phyloP scores from a whole-genome alignment of 805 yeast genomes.

The Pichia scutulata region DNA sequence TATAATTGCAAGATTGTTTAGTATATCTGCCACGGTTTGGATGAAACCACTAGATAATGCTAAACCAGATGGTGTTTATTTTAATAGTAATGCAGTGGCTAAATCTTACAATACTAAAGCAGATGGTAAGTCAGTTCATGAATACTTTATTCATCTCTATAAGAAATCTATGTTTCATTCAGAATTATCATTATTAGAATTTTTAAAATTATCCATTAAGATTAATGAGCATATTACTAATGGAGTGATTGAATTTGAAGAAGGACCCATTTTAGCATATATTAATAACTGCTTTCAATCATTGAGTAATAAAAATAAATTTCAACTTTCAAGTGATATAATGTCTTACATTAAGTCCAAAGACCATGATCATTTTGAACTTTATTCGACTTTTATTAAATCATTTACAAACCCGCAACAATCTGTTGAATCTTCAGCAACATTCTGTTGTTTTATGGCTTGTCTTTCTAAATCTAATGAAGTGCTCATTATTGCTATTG shows the following conservation, averaged over 20 bases:
- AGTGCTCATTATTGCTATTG: slow-evolving; percentile 27
- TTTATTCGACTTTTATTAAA: slow-evolving; percentile 27
- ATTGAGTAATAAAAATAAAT: slow-evolving; percentile 5
- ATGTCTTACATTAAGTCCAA: background rate
- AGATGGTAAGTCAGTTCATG: slow-evolving; percentile 42
- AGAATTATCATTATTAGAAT: slow-evolving; percentile 25
- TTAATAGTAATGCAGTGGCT: background rate
- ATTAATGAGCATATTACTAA: background rate
- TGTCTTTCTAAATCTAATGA: slow-evolving; percentile 26
- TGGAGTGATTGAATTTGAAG: background rate
- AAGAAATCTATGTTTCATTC: slow-evolving; percentile 35
- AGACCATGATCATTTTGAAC: slow-evolving; percentile 15
- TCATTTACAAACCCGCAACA: slow-evolving; percentile 31
- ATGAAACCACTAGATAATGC: slow-evolving; percentile 13
- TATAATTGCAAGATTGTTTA: slow-evolving; percentile 28
- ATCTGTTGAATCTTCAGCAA: slow-evolving; percentile 32
- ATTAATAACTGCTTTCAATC: background rate
- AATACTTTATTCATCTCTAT: slow-evolving; percentile 37
- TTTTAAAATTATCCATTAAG: slow-evolving; percentile 28
- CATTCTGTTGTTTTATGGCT: slow-evolving; percentile 32
- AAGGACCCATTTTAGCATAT: slow-evolving; percentile 7
- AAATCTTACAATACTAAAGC: slow-evolving; percentile 11
- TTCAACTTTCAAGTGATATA: background rate
- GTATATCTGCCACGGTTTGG: slow-evolving; percentile 25
- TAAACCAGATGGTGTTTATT: slow-evolving; percentile 16